Evolutionary conservation across 192 early-diverging fungal species (phyloP).

Genomic region (Backusella liffmaniae): DNA sequence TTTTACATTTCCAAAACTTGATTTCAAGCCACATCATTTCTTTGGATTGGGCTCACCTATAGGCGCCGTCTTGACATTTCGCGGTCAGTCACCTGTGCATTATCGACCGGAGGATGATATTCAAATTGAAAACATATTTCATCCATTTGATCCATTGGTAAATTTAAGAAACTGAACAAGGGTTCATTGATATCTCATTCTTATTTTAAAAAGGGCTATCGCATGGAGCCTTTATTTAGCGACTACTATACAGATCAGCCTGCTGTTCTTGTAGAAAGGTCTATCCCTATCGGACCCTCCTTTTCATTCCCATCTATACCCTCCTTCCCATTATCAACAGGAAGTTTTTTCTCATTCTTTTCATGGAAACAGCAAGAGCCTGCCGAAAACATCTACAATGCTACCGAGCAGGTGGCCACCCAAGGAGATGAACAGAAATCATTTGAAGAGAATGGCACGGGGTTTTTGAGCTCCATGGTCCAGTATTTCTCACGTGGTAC

Average conservation of each 20-base stretch:
- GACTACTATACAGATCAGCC: conserved; percentile 38
- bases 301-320: conserved; percentile 39
- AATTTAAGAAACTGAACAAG: not conserved
- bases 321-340: conserved; percentile 21
- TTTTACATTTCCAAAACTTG: conserved; percentile 36
- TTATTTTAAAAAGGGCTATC: conserved; percentile 47
- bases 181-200: no score
- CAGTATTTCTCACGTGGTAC: not conserved
- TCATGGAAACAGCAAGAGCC: conserved; percentile 16
- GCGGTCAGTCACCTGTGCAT: conserved; percentile 50
- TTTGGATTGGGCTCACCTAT: conserved; percentile 52
- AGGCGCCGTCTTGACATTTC: conserved; percentile 62
- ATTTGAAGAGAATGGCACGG: not conserved
- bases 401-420: not conserved
- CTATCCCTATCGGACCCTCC: conserved; percentile 27
- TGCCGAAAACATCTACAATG: not conserved
- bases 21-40: conserved; percentile 48
- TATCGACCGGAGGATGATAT: conserved; percentile 54
- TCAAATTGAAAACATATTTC: conserved; percentile 70
- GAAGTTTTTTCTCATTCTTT: conserved; percentile 22
- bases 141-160: conserved; percentile 70
- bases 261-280: conserved; percentile 33
- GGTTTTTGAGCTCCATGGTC: not conserved
- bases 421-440: not conserved
- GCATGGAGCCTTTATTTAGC: conserved; percentile 60